Percentiles rank a stretch among this genome's conserved stretches.
These are phyloP conservation scores for Saksenaea vasiformis DNA, from an alignment of 371 early-diverging fungal genomes.

Conservation along the genomic window DNA sequence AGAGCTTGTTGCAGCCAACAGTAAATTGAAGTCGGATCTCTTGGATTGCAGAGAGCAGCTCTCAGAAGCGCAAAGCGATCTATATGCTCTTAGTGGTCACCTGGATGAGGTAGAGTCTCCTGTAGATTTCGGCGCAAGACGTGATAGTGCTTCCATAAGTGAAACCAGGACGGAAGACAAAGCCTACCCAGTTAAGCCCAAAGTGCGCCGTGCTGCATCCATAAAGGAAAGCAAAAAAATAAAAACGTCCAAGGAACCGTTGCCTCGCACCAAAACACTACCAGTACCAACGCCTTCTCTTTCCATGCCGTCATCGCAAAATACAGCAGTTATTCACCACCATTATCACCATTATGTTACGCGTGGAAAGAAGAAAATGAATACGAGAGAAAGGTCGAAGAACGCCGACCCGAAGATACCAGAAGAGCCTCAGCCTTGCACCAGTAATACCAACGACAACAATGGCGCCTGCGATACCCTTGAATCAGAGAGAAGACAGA, in stretches of 20 bases:
- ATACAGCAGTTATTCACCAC: slow-evolving; percentile 36
- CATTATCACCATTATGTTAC: slow-evolving; percentile 43
- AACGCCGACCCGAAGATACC: not conserved
- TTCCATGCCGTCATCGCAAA: slow-evolving; percentile 12
- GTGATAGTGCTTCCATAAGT: not conserved
- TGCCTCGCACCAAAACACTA: slow-evolving; percentile 3
- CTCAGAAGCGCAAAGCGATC: slow-evolving; percentile 34
- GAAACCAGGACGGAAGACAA: not conserved
- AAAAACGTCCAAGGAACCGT: slow-evolving; percentile 7
- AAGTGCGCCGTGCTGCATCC: not conserved
- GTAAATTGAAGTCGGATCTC: slow-evolving; percentile 42
- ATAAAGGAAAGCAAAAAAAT: slow-evolving; percentile 8
- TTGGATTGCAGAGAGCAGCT: slow-evolving; percentile 39
- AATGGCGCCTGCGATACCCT: not conserved
- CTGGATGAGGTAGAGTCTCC: slow-evolving; percentile 19
- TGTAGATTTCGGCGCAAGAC: not conserved
- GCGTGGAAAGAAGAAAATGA: slow-evolving; percentile 18
- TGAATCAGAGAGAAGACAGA: not conserved
- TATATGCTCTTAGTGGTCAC: slow-evolving; percentile 22
- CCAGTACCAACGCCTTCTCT: slow-evolving; percentile 18
- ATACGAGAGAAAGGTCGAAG: not conserved
- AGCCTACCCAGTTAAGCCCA: not conserved
- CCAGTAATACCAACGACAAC: not conserved
- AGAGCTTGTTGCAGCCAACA: slow-evolving; percentile 47
- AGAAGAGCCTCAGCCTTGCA: not conserved